Evolutionary conservation across 495 filamentous ascomycete genomes (phyloP), one percentile per base, ranked within the genome.

Genomic region (Podospora bellae-mahoneyi): DNA sequence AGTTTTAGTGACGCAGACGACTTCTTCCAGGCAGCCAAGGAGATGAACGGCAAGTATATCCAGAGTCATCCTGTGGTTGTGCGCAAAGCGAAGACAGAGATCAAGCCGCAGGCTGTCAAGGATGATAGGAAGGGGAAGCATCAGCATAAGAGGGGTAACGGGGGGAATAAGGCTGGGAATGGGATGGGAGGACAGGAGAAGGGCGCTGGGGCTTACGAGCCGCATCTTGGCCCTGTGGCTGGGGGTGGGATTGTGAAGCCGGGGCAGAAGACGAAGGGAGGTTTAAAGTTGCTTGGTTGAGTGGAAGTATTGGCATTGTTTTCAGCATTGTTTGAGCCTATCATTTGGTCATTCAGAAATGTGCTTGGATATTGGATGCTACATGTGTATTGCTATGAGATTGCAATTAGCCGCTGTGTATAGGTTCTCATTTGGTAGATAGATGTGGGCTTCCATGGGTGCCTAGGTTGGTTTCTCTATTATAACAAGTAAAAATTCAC

Each of bases 31-130:
- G 94, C 95, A 0, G 94, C 91, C 69, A 90, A 93, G 80, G 96
- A 98, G 79, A 99, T 99, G 96, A 89, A 97, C 77, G 93, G 94
- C 60, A 98, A 99, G 82, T 99, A 99, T 76, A 98, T 99, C 77
- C 95, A 96, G 54, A 96, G 92, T 73, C 95, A 98, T 78, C 95
- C 95, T 1, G 88, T 99, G 9, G 81, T 91, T 57, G 82, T 98
- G 68, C 88, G 90, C 77, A 89, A 93, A 73, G 92, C 91, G 74
- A 97, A 89, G 60, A 97, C 96, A 28, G 94, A 98, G 80, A 89
- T 98, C 74, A 91, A 90, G 71, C 88, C 91, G 18, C 83, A 86
- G 26, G 81, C 83, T 39, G 70, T 77, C 61, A 82, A 80, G 72
- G 79, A 84, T 44, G 76, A 81, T 23, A 64, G 75, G 54, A 78